These are phyloP conservation scores for Carpinus fangiana DNA, from an alignment of 306 rosid species.

Conservation along the genomic window DNA sequence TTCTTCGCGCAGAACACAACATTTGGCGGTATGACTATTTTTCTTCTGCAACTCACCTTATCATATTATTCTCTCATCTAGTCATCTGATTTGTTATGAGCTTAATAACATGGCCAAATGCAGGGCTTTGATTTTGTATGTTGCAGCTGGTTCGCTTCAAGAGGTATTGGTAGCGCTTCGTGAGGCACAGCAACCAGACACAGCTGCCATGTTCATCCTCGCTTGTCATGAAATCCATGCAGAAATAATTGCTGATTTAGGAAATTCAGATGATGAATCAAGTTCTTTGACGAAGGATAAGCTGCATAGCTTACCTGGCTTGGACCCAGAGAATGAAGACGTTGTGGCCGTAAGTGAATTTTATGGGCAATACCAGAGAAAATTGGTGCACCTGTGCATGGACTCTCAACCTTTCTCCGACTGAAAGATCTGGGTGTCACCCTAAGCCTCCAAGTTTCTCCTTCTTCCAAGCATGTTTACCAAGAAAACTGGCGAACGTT, in stretches of 20 bases:
- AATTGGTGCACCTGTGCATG: conserved; percentile 94
- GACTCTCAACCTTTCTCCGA: conserved; percentile 76
- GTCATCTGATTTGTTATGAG: conserved; percentile 25
- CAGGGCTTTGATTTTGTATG: conserved; percentile 91
- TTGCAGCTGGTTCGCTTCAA: conserved; percentile 94
- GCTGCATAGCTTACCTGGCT: conserved; percentile 56
- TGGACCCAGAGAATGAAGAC: conserved; percentile 80
- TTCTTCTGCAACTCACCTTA: conserved; percentile 12
- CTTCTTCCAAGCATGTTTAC: conserved; percentile 12
- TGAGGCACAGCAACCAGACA: conserved; percentile 86
- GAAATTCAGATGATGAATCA: conserved; percentile 50
- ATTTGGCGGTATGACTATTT: conserved; percentile 79
- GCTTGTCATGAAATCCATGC: conserved; percentile 89
- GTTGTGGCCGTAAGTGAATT: conserved; percentile 78
- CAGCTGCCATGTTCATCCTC: conserved; percentile 92
- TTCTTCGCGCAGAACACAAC: conserved; percentile 71
- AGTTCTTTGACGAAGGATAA: conserved; percentile 45
- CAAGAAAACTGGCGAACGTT: conserved; percentile 2
- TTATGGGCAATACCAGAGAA: conserved; percentile 82
- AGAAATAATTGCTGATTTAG: conserved; percentile 53
- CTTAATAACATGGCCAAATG: conserved; percentile 32
- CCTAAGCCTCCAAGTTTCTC: conserved; percentile 8
- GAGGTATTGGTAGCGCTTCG: conserved; percentile 95
- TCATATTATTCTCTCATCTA: conserved; percentile 8
- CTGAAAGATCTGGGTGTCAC: conserved; percentile 30